Evolutionary conservation across 2,329 filamentous ascomycete genomes (phyloP).

Genomic region (Penicillium oxalicum): DNA sequence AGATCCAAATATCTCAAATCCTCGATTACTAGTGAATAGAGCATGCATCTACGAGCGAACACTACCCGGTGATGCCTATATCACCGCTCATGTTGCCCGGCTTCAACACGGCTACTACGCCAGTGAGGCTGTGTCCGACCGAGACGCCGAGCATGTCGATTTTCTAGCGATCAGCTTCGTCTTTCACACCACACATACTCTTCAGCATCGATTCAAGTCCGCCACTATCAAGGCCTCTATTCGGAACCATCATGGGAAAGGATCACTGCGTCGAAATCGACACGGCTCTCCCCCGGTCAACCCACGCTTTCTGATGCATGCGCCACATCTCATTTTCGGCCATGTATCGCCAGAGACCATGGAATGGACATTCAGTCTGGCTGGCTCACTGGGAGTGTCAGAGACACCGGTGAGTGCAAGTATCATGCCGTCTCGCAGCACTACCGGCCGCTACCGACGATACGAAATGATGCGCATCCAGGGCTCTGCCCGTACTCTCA

Average conservation of each 20-base stretch:
- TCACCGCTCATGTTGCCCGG: slow-evolving; percentile 47
- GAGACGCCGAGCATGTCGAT: slow-evolving; percentile 40
- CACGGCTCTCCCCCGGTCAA: slow-evolving; percentile 18
- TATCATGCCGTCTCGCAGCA: slow-evolving; percentile 38
- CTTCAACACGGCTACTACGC: slow-evolving; percentile 47
- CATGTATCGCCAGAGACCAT: slow-evolving; percentile 44
- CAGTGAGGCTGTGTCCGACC: slow-evolving; percentile 39
- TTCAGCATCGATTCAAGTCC: slow-evolving; percentile 44
- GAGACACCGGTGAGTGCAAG: slow-evolving; percentile 41
- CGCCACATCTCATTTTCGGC: slow-evolving; percentile 46
- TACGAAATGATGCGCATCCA: slow-evolving; percentile 49
- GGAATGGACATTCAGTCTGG: slow-evolving; percentile 45
- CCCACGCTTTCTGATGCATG: slow-evolving; percentile 46
- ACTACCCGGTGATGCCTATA: slow-evolving; percentile 44
- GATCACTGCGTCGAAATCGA: slow-evolving; percentile 1
- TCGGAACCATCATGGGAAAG: slow-evolving; percentile 4
- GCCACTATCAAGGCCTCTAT: slow-evolving; percentile 40
- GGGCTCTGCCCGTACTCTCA: slow-evolving; percentile 41
- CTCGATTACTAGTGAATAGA: slow-evolving; percentile 33
- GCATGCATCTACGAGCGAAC: slow-evolving; percentile 46
- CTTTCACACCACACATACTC: slow-evolving; percentile 43
- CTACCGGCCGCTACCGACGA: slow-evolving; percentile 39
- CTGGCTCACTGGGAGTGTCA: slow-evolving; percentile 43
- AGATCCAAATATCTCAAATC: slow-evolving; percentile 36
- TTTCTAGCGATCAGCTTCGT: slow-evolving; percentile 47